Evolutionary conservation across 192 early-diverging fungal species (phyloP), one percentile per base, ranked within the genome.

Genomic region (Borealophlyctis nickersoniae): DNA sequence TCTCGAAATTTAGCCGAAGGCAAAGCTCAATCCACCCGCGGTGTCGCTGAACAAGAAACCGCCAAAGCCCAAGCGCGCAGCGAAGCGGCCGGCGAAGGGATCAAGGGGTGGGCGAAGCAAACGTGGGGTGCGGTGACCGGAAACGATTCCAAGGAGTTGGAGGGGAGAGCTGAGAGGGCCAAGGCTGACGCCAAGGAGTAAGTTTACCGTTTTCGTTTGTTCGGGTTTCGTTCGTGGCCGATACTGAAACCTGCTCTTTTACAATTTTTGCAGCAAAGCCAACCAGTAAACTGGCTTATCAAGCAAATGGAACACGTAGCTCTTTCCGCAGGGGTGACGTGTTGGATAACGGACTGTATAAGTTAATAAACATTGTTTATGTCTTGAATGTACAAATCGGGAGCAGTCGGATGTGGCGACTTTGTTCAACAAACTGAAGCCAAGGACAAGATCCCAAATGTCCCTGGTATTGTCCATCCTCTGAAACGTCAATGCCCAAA

Each of bases 151-250:
- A 58, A 59, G 48, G 65, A 66, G 48, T 26, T 49, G 1, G 65
- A 66, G 35, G 65, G 65, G 11, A 55, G 65, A 19, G 45, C 56
- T 24, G 36, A 66, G 36, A 26, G 65, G 13, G 56, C 65, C 39
- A 66, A 66, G 65, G 55, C 65, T 48, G 65, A 66, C 51, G 65
- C 51, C 55, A 66, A 66, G 57, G 23, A 52, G 58, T 59, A 39
- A 59, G 32, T 39, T 52, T 3, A 19, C 31, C 32, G 52, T 13
- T 1, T 28, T 55, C 29, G 53, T n/a, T 22, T n/a, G 14, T 55
- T 55, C 14, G 16, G 29, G 1, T 55, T 14, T 13, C 26, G 14
- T n/a, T 23, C 24, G 19, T 23, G 53, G 19, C 13, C 19, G 53
- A 16, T 55, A 49, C 23, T 55, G 23, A 28, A 7, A 29, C 23